phyloP scores from a whole-genome alignment of 345 rosid genomes.

The Rhizophora apiculata region DNA sequence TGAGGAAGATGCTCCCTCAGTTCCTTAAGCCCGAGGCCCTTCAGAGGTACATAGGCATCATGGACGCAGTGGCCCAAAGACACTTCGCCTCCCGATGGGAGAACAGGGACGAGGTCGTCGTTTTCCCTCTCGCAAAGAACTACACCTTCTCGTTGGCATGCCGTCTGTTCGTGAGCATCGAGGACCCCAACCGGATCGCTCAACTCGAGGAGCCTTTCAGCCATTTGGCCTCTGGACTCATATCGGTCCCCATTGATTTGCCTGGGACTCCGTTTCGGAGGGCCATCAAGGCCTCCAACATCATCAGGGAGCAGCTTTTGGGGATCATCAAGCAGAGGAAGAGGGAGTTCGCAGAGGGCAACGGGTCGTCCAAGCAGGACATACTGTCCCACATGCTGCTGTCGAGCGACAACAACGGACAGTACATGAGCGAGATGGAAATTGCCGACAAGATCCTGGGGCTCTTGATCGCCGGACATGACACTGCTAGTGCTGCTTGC shows the following conservation, averaged over 20 bases:
- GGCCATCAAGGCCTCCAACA: constrained; percentile 29
- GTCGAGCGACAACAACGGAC: constrained; percentile 26
- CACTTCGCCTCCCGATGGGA: constrained; percentile 30
- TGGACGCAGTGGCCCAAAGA: constrained; percentile 28
- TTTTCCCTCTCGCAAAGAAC: constrained; percentile 33
- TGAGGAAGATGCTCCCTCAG: constrained; percentile 36
- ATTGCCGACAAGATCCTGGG: constrained; percentile 40
- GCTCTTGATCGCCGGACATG: constrained; percentile 38
- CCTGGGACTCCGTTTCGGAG: constrained; percentile 30
- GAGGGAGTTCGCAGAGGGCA: constrained; percentile 21
- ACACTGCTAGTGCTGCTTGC: constrained; percentile 39
- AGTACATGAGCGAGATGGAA: constrained; percentile 34
- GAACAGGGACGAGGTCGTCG: constrained; percentile 25
- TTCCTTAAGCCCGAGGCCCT: constrained; percentile 38
- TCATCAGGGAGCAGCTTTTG: constrained; percentile 32
- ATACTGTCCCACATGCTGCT: constrained; percentile 35
- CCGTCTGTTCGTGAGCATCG: constrained; percentile 29
- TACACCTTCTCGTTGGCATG: constrained; percentile 37
- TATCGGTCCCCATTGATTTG: constrained; percentile 31
- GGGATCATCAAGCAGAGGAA: constrained; percentile 33
- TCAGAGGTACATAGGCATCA: constrained; percentile 27
- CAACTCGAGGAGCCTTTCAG: constrained; percentile 25
- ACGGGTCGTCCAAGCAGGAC: constrained; percentile 22
- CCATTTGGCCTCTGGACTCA: constrained; percentile 22
- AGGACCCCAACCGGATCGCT: constrained; percentile 27